Evolutionary conservation across 2,329 filamentous ascomycete species (phyloP), one percentile per base, ranked within the genome.

Genomic region (Penicillium verrucosum): DNA sequence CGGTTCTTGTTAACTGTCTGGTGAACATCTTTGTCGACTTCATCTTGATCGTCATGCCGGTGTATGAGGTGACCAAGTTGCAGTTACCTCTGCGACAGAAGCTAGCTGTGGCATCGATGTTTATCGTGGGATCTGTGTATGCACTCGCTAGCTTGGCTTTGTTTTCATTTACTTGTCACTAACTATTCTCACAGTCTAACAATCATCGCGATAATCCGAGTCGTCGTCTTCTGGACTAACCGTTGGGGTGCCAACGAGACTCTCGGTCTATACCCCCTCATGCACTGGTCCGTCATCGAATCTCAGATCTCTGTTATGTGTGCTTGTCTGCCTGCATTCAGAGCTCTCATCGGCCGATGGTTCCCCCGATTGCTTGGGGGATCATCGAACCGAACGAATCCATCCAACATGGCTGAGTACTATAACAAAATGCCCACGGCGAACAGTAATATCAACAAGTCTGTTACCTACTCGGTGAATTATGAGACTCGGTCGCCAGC

Each of bases 281-380:
- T 65, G 27, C 61, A 65, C 54, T 70, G 67, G 67, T 68, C 67
- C 7, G 61, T 70, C 14, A 68, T 70, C 36, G 67, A 70, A 51
- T 56, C 56, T 27, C 63, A 68, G 25, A 66, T 70, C 32, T 61
- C 67, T 9, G 53, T 70, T 12, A 47, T 69, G 46, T 68, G 65
- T 27, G 66, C 67, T 12, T 70, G 67, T 41, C 47, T 70, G 1
- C 67, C 67, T 27, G 60, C 67, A 29, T 61, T 61, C 36, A 57
- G 67, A 30, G 67, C 67, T 4, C 42, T 70, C 11, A 9, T 66
- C 11, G 62, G 58, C 4, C 62, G 60, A 18, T 59, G 57, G 47
- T 59, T 66, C 43, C 67, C 67, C 0, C 34, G 42, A 1, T 36
- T 66, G 4, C 30, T 65, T 6, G 10, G n/a, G 8, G 27, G 12